These are phyloP conservation scores for Phytophthora syringae DNA, from an alignment of 352 stramenopile genomes.

Conservation along the genomic window DNA sequence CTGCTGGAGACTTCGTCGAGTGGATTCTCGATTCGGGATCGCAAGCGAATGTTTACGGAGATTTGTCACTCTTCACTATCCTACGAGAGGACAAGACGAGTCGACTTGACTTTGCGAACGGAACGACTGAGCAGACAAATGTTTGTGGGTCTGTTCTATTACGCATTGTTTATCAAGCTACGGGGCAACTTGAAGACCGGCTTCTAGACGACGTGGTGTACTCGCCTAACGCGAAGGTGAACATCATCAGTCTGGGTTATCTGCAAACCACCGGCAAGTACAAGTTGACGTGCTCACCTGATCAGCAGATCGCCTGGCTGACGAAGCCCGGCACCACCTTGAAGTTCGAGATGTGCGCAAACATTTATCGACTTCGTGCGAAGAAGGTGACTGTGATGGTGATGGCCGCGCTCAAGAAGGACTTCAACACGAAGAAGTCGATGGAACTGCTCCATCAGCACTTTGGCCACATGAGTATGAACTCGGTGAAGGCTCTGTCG, in stretches of 20 bases:
- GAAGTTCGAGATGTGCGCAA: slow-evolving; percentile 11
- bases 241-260: slow-evolving; percentile 14
- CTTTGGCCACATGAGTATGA: slow-evolving; percentile 13
- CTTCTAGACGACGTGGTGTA: slow-evolving; percentile 21
- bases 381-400: slow-evolving; percentile 9
- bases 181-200: background rate
- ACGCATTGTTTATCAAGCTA: background rate
- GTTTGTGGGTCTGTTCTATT: slow-evolving; percentile 14
- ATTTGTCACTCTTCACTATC: slow-evolving; percentile 12
- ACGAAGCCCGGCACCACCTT: slow-evolving; percentile 3
- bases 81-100: background rate
- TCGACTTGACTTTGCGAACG: slow-evolving; percentile 14
- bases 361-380: slow-evolving; percentile 13
- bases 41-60: slow-evolving; percentile 12
- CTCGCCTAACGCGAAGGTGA: slow-evolving; percentile 3
- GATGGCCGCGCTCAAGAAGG: slow-evolving; percentile 6
- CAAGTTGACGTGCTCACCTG: slow-evolving; percentile 8
- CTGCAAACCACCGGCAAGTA: slow-evolving; percentile 11
- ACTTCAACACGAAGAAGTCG: background rate
- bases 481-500: background rate
- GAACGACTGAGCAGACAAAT: slow-evolving; percentile 9
- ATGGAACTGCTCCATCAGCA: slow-evolving; percentile 20
- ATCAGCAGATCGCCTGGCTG: slow-evolving; percentile 15
- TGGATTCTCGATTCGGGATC: slow-evolving; percentile 20
- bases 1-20: background rate